Evolutionary conservation across 177 flowering plant genomes (phyloP).

Genomic region (Tripterygium wilfordii): DNA sequence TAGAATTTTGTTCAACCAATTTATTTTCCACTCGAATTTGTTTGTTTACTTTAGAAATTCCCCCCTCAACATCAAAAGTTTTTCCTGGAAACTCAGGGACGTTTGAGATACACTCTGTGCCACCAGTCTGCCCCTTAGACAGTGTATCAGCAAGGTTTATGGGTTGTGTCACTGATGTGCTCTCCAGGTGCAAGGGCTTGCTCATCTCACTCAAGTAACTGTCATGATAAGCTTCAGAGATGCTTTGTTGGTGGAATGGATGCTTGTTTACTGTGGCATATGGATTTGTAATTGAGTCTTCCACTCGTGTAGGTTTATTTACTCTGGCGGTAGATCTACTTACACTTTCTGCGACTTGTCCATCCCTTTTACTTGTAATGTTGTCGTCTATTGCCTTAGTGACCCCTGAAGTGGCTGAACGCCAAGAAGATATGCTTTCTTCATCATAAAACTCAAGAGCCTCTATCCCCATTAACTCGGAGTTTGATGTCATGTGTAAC

Average conservation of each 20-base stretch:
- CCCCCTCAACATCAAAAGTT: constrained; percentile 7
- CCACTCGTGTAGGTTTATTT: constrained; percentile 14
- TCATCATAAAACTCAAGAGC: constrained; percentile 11
- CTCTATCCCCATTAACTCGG: constrained; percentile 15
- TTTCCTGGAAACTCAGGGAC: neutral
- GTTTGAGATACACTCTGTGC: constrained; percentile 9
- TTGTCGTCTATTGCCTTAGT: constrained; percentile 6
- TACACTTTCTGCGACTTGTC: constrained; percentile 4
- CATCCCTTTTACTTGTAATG: constrained; percentile 5
- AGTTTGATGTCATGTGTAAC: constrained; percentile 16
- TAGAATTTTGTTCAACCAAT: constrained; percentile 10
- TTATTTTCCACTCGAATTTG: constrained; percentile 6
- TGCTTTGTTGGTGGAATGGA: constrained; percentile 7
- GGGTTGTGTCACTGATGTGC: constrained; percentile 9
- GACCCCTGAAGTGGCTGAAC: constrained; percentile 20
- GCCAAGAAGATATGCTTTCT: constrained; percentile 27
- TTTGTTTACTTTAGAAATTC: neutral
- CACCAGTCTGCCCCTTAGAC: constrained; percentile 5
- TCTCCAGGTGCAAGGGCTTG: constrained; percentile 6
- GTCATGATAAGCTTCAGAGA: neutral
- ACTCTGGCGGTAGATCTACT: constrained; percentile 1
- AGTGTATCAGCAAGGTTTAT: constrained; percentile 14
- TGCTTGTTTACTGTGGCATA: constrained; percentile 1
- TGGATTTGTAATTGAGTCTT: neutral
- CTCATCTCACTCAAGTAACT: neutral